These are phyloP conservation scores for Lolium rigidum DNA, from an alignment of 176 grass and related monocot species.

Conservation along the genomic window DNA sequence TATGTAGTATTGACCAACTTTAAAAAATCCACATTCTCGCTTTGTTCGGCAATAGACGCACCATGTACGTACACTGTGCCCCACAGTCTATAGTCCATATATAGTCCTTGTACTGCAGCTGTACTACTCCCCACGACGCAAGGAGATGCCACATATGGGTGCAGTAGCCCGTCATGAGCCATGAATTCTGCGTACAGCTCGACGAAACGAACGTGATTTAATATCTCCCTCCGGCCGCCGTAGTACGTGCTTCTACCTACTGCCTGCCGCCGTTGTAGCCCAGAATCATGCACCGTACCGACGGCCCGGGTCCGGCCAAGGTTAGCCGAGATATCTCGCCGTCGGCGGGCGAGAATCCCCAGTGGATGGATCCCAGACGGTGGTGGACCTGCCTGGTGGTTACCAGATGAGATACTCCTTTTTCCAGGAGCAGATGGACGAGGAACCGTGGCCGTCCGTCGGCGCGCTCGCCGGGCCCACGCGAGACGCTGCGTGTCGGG, in stretches of 20 bases:
- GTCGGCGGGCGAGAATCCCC: constrained; percentile 1
- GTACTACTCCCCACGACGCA: too few species aligned
- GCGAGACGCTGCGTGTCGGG: constrained; percentile 42
- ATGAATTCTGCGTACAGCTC: neutral
- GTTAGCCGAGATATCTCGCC: neutral
- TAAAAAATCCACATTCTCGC: too few species aligned
- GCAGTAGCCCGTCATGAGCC: neutral
- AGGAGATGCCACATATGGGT: too few species aligned
- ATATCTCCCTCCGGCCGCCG: neutral
- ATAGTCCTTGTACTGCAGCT: too few species aligned
- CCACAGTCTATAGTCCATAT: too few species aligned
- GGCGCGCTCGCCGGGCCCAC: constrained; percentile 17
- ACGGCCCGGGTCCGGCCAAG: neutral
- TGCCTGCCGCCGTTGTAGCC: neutral
- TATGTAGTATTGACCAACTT: too few species aligned
- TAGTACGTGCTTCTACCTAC: neutral
- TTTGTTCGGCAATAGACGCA: too few species aligned
- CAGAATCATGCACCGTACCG: neutral
- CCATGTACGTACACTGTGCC: too few species aligned
- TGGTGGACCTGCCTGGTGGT: too few species aligned
- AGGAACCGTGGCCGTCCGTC: constrained; percentile 56
- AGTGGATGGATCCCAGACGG: neutral
- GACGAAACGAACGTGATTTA: neutral
- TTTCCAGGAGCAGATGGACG: neutral
- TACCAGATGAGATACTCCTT: constrained; percentile 1